Percentiles rank a stretch among this genome's conserved stretches.
phyloP scores from a whole-genome alignment of 1,284 basidiomycete species.

The Grifola frondosa region DNA sequence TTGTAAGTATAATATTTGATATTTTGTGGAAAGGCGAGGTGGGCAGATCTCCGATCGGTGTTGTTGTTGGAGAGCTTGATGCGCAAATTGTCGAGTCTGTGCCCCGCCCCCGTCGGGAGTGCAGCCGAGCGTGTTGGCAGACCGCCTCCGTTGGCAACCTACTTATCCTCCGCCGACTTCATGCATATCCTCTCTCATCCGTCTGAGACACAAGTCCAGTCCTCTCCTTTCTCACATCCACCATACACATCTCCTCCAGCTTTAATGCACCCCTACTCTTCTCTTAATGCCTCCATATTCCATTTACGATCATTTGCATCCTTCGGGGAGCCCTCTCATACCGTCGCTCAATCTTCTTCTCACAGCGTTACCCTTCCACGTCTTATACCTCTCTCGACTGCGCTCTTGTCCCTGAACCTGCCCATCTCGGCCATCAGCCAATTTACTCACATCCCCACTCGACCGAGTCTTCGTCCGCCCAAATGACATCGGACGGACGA shows the following conservation, averaged over 20 bases:
- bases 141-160: not conserved
- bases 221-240: slow-evolving; percentile 15
- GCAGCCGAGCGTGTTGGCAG: too few relatives aligned
- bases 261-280: slow-evolving; percentile 8
- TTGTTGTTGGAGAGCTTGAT: too few relatives aligned
- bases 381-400: slow-evolving; percentile 34
- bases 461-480: slow-evolving; percentile 13
- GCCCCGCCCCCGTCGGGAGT: too few relatives aligned
- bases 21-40: too few relatives aligned
- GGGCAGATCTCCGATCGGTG: too few relatives aligned
- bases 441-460: slow-evolving; percentile 12
- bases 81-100: too few relatives aligned
- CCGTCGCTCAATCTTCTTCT: slow-evolving; percentile 22
- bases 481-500: slow-evolving; percentile 55
- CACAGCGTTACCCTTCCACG: slow-evolving; percentile 24
- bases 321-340: slow-evolving; percentile 23
- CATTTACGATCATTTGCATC: slow-evolving; percentile 27
- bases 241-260: slow-evolving; percentile 6
- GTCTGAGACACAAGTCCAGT: too few relatives aligned
- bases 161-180: slow-evolving; percentile 5
- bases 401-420: slow-evolving; percentile 26
- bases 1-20: too few relatives aligned
- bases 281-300: slow-evolving; percentile 27
- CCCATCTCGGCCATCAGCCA: slow-evolving; percentile 12
- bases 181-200: slow-evolving; percentile 22